phyloP scores from a whole-genome alignment of 805 yeast genomes.

The Candida arabinofermentans region DNA sequence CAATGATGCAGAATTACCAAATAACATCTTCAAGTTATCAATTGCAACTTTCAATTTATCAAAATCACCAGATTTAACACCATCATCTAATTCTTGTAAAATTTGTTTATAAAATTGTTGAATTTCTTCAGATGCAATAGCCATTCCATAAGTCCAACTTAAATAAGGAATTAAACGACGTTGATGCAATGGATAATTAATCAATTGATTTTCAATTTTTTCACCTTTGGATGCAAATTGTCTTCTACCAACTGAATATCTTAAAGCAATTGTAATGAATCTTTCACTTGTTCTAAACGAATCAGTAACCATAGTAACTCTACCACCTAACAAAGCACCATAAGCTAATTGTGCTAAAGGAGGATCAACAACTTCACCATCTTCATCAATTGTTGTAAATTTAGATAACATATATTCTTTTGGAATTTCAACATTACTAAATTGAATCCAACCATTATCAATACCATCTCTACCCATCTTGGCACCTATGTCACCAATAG shows the following conservation, averaged over 20 bases:
- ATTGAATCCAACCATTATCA: conserved; percentile 97
- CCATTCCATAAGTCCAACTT: conserved; percentile 73
- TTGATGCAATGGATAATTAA: conserved; percentile 88
- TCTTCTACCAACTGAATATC: conserved; percentile 87
- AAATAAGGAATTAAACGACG: conserved; percentile 81
- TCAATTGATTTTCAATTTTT: conserved; percentile 61
- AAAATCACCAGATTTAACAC: conserved; percentile 45
- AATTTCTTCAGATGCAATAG: conserved; percentile 65
- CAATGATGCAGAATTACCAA: conserved; percentile 80
- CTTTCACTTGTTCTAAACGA: conserved; percentile 78
- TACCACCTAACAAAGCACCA: conserved; percentile 81
- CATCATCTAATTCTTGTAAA: conserved; percentile 50
- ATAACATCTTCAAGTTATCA: conserved; percentile 66
- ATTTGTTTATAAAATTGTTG: conserved; percentile 47
- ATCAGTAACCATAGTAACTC: conserved; percentile 87
- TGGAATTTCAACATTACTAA: conserved; percentile 78
- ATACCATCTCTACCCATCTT: conserved; percentile 97
- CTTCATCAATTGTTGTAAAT: conserved; percentile 64
- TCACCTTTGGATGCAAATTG: conserved; percentile 58
- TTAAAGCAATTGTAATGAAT: conserved; percentile 75
- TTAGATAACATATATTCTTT: conserved; percentile 77
- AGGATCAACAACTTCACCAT: conserved; percentile 70
- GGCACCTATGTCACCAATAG: conserved; percentile 88
- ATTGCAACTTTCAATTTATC: conserved; percentile 44
- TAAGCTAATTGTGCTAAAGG: conserved; percentile 87